Evolutionary conservation across 768 basidiomycete genomes (phyloP).

Genomic region (Tulasnella sp.): DNA sequence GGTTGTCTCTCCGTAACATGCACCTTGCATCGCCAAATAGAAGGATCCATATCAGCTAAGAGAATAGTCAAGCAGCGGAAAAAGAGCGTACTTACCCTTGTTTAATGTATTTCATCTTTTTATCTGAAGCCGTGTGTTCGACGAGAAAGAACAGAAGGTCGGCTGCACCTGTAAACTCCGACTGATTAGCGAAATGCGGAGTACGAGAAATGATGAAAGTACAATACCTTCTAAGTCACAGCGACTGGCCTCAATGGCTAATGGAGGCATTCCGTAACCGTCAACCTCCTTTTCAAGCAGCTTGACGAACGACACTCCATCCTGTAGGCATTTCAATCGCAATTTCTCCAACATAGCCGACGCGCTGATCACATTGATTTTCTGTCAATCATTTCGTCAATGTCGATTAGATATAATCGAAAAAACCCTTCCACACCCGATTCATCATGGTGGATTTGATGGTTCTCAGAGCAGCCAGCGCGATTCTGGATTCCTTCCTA

Average conservation of each 20-base stretch:
- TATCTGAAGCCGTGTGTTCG: not conserved
- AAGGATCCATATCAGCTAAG: too few relatives aligned
- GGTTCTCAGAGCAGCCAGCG: too few relatives aligned
- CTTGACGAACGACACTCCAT: not conserved
- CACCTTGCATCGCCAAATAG: not conserved
- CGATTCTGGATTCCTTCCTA: too few relatives aligned
- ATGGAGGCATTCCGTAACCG: not conserved
- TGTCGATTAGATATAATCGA: too few relatives aligned
- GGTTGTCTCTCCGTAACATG: constrained; percentile 4
- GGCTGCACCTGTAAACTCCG: not conserved
- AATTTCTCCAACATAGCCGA: not conserved
- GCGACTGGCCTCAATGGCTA: constrained; percentile 2
- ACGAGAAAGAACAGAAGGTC: constrained; percentile 6
- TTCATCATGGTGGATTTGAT: too few relatives aligned
- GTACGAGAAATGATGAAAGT: too few relatives aligned
- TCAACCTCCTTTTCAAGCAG: constrained; percentile 3
- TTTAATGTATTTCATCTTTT: too few relatives aligned
- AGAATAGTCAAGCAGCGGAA: too few relatives aligned
- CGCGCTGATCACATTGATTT: not conserved
- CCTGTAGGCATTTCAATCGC: not conserved
- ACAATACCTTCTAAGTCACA: not conserved
- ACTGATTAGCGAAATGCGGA: too few relatives aligned
- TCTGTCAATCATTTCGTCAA: too few relatives aligned
- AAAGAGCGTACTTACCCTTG: too few relatives aligned
- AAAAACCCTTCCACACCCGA: too few relatives aligned